Evolutionary conservation across 345 rosid genomes (phyloP).

Genomic region (Lepidium africanum): DNA sequence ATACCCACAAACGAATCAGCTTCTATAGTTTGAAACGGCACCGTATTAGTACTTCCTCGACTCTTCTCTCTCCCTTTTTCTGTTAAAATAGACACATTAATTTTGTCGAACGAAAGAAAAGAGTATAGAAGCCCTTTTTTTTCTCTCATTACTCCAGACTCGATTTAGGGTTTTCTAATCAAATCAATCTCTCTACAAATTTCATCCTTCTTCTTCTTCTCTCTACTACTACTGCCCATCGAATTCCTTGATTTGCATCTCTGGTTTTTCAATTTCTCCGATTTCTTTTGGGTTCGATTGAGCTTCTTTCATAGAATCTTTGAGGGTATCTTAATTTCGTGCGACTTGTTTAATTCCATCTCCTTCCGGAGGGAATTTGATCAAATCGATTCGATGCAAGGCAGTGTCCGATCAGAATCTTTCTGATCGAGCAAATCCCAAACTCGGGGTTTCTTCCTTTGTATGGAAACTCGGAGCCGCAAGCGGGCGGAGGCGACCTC

Average conservation of each 20-base stretch:
- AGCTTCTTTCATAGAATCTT: neutral
- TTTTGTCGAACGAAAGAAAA: neutral
- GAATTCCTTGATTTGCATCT: neutral
- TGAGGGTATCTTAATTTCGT: neutral
- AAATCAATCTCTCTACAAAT: neutral
- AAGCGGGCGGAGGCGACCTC: slow-evolving; percentile 99
- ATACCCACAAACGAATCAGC: too few relatives aligned
- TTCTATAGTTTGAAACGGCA: too few relatives aligned
- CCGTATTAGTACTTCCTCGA: too few relatives aligned
- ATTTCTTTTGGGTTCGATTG: neutral
- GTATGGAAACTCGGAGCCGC: slow-evolving; percentile 99
- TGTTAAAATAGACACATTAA: neutral
- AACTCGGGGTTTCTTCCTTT: slow-evolving; percentile 49
- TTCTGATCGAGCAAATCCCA: slow-evolving; percentile 39
- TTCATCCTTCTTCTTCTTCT: neutral
- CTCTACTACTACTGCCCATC: neutral
- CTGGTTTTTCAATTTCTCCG: neutral
- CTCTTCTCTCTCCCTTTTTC: too few relatives aligned
- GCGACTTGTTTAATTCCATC: neutral
- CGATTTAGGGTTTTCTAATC: slow-evolving; percentile 26
- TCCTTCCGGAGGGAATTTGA: neutral
- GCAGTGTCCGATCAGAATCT: slow-evolving; percentile 39
- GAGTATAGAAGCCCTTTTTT: slow-evolving; percentile 1
- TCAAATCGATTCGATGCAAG: slow-evolving; percentile 33
- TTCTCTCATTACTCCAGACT: neutral